Base-by-base conservation (phyloP, 2,329 filamentous ascomycete species). In the Epichloe bromicola region DNA sequence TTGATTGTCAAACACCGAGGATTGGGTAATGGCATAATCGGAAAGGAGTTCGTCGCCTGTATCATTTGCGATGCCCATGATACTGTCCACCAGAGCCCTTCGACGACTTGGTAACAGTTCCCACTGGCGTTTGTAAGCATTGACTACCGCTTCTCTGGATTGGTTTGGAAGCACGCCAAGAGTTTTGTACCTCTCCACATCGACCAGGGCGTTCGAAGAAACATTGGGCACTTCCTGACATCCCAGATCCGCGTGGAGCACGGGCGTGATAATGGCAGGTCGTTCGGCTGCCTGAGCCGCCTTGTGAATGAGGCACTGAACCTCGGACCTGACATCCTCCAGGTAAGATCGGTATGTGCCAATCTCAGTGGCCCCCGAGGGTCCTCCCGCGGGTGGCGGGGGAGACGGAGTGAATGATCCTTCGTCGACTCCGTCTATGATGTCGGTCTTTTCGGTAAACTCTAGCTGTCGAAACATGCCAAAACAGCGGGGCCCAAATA, bases 401-500 rank as follows among this genome's bases (percentile, higher is more conserved):
- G 56, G 56, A 17, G 60, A 67, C 19, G 66, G 69, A 14, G 60
- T 65, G 55, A 67, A 68, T 46, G 54, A 63, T 3, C 67, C 62
- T 58, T 72, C 61, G 44, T 69, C 65, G 2, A 74, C 66, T 2
- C 63, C 69, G 15, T 70, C 66, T 8, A 63, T 63, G 1, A 68
- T 61, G 5, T 69, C 58, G 2, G 61, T 50, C 3, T 64, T 60
- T 57, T 76, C 73, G 2, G 62, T 56, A 44, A 79, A 80, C 11
- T 73, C 75, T 4, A 81, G 63, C 12, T 68, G 67, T 14, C 63
- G 64, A 56, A 80, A 75, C 12, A 80, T 67, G 20, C 63, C 59
- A 44, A 73, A 71, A 48, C 74, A 75, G 4, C 73, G 70, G 4
- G 67, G 66, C 0, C 76, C 74, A 51, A 80, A 79, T 6, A 77